Evolutionary conservation across 2,329 filamentous ascomycete species (phyloP).

Genomic region (Aspergillus sp.): DNA sequence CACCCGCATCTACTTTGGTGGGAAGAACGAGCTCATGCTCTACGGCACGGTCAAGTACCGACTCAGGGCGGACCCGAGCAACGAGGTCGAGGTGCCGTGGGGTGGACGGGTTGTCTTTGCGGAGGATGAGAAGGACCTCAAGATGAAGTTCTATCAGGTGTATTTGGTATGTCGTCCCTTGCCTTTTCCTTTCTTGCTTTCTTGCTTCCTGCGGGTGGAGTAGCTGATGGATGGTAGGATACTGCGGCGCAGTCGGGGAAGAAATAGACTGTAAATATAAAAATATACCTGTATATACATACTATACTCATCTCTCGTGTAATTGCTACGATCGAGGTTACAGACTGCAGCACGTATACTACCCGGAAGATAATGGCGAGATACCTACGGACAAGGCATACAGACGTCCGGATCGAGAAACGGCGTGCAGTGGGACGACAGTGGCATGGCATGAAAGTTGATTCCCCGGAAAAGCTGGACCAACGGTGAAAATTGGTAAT

Average conservation of each 20-base stretch:
- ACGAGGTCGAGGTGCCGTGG: slow-evolving; percentile 38
- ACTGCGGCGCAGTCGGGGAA: slow-evolving; percentile 33
- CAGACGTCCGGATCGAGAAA: no score
- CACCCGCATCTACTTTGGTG: slow-evolving; percentile 31
- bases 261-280: slow-evolving; percentile 20
- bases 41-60: slow-evolving; percentile 36
- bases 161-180: slow-evolving; percentile 32
- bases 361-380: not conserved
- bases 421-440: no score
- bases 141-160: slow-evolving; percentile 42
- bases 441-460: no score
- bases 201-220: not conserved
- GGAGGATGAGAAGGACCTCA: slow-evolving; percentile 24
- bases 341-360: not conserved
- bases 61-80: slow-evolving; percentile 27
- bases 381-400: no score
- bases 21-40: slow-evolving; percentile 36
- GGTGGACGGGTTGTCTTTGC: slow-evolving; percentile 37
- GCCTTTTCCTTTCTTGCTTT: not conserved
- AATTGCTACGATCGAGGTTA: not conserved
- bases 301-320: no score
- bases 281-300: not conserved
- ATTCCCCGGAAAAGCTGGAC: slow-evolving; percentile 17
- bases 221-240: slow-evolving; percentile 23
- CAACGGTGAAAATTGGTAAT: slow-evolving; percentile 7